A percentile compares a stretch with the other conserved stretches of the same genome.
Conservation (phyloP, 2,329 filamentous ascomycete species). For the Beauveria medogensis region DNA sequence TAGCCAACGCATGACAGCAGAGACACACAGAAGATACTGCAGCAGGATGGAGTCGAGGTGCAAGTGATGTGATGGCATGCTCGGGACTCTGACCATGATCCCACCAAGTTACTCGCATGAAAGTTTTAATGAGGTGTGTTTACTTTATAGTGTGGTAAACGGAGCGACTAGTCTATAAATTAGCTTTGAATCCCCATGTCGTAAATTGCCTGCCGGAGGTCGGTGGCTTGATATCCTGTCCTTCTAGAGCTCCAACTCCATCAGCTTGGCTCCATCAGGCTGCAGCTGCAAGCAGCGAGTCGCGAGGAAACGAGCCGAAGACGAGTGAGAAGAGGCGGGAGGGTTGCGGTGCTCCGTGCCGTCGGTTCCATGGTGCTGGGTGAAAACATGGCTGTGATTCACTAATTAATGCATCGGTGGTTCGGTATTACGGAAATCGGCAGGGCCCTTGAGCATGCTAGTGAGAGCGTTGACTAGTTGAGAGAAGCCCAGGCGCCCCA, state of each 20-base stretch:
- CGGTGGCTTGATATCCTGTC: background rate
- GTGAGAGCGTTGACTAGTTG: background rate
- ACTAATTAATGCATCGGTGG: background rate
- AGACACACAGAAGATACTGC: background rate
- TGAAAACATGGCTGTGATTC: background rate
- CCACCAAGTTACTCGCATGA: too few relatives aligned
- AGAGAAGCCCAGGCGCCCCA: background rate
- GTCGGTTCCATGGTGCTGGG: background rate
- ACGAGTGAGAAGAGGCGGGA: background rate
- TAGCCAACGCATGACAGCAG: background rate
- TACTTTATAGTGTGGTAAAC: too few relatives aligned
- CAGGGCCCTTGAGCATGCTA: background rate
- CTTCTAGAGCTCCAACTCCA: background rate
- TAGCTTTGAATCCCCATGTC: background rate
- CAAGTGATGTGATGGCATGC: background rate
- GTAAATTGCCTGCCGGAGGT: slow-evolving; percentile 2
- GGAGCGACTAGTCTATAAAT: too few relatives aligned
- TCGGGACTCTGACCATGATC: too few relatives aligned
- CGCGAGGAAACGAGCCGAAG: background rate
- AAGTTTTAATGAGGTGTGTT: background rate
- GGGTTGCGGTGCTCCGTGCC: background rate
- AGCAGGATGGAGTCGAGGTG: background rate
- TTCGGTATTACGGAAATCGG: background rate
- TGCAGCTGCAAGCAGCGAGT: background rate
- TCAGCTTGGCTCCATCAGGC: background rate